Evolutionary conservation across 2,329 filamentous ascomycete genomes (phyloP), one percentile per base, ranked within the genome.

Genomic region (Chaetomium strumarium): DNA sequence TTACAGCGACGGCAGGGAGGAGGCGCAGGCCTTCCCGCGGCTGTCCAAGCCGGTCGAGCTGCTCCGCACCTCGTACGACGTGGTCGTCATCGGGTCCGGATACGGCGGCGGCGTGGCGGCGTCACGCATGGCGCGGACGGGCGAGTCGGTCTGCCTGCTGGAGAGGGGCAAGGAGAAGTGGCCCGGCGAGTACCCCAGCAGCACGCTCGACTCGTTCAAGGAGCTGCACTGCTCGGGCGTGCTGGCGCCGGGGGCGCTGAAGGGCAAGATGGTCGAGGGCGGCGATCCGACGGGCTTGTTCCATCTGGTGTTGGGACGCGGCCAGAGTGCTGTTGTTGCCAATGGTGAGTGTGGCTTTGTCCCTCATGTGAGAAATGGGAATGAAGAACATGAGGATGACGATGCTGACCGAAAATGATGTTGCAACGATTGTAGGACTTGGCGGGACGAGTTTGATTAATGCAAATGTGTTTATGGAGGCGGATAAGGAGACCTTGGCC

Each of bases 71-170:
- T 68, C 69, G 7, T 87, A 88, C 59, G 84, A 87, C 66, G 78
- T 78, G 37, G 75, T 88, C 11, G 80, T 87, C 30, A 79, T 87
- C 52, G 84, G 84, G 1, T 85, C 82, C 10, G 84, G 84, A 1
- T 88, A 87, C 64, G 84, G 84, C 20, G 83, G 81, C 37, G 79
- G 77, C 20, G 78, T 87, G 17, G 83, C 84, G 2, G 84, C 83
- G 0, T 80, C 80, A 19, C 75, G 83, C 11, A 81, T 86, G 75
- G 78, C 83, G 3, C 75, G 84, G 49, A 77, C 77, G 1, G 77
- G 73, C 2, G 74, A 83, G 62, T 75, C 71, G 2, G 83, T 87
- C 1, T 85, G 82, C 55, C 66, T 88, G 16, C 71, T 88, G 1
- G 84, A 88, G 63, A 71, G 80, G 16, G 84, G 84, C 2, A 71